Percentiles rank a stretch among this genome's conserved stretches.
These are phyloP conservation scores for Ceratobasidium sp. DNA, from an alignment of 1,284 basidiomycete species.

Conservation along the genomic window DNA sequence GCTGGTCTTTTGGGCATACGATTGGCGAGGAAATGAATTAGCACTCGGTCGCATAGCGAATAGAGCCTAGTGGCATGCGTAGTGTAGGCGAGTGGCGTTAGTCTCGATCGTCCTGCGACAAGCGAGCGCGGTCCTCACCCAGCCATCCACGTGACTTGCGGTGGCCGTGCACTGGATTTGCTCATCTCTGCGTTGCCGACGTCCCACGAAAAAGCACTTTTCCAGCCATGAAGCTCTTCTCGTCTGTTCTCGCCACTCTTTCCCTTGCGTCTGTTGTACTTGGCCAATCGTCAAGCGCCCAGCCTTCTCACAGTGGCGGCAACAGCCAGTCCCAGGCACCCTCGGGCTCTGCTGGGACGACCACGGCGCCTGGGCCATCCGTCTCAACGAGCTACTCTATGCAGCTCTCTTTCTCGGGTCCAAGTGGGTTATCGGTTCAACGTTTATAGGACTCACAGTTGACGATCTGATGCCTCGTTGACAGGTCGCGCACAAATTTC, in stretches of 20 bases:
- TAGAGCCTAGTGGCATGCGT: constrained; percentile 1
- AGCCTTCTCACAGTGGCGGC: background rate
- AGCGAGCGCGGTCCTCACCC: background rate
- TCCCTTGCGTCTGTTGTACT: constrained; percentile 16
- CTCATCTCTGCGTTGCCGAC: constrained; percentile 23
- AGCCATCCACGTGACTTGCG: constrained; percentile 1
- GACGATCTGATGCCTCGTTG: background rate
- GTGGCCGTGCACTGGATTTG: constrained; percentile 12
- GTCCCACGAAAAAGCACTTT: constrained; percentile 3
- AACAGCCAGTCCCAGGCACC: constrained; percentile 3
- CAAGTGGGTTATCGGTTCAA: background rate
- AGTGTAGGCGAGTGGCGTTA: background rate
- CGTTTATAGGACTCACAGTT: background rate
- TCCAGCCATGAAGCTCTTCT: constrained; percentile 12
- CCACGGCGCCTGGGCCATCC: background rate
- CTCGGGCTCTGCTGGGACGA: constrained; percentile 5
- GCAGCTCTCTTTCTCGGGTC: constrained; percentile 13
- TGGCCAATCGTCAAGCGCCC: constrained; percentile 15
- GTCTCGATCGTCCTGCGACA: background rate
- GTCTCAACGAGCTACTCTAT: constrained; percentile 15
- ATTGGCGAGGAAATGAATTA: background rate
- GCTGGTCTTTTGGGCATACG: background rate
- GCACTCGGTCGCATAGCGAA: background rate
- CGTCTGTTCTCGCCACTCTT: constrained; percentile 17
- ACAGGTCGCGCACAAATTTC: constrained; percentile 17